Evolutionary conservation across 495 filamentous ascomycete genomes (phyloP), one percentile per base, ranked within the genome.

Genomic region (Glutinoglossum americanum): DNA sequence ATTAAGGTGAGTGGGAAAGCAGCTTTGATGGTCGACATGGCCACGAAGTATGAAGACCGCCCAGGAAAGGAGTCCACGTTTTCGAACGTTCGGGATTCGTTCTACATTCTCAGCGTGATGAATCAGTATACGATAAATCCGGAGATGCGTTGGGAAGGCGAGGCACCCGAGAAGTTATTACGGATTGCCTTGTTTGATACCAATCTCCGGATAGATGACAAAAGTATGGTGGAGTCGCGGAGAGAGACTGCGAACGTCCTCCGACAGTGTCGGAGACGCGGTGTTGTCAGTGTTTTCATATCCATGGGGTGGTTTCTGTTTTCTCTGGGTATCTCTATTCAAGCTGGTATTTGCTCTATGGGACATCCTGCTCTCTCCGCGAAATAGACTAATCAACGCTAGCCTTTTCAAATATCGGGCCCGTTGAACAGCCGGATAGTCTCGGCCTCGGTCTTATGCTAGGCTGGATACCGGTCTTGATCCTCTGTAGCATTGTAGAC

Each of bases 401-500:
- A 21, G 25, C 68, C 74, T 0, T 77, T 77, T 62, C 64, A 9
- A 55, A 63, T 8, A 33, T 74, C 1, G 74, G 71, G 0, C 59
- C 62, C 64, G 7, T 33, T 9, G 30, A 33, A 33, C 69, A 65
- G 1, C 69, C 74, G 1, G 74, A 77, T 45, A 61, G 70, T 47
- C 66, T 77, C 0, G 74, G 71, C 0, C 60, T 77, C 1, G 75
- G 74, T 2, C 56, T 74, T 1, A 54, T 77, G 8, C 60, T 77
- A 21, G 62, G 65, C 3, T 77, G 73, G 75, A 55, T 77, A 6
- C 75, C 75, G 11, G 59, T 76, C n/a, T 57, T 78, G 15, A 65
- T 75, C 21, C 57, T 74, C 2, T 67, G 67, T 49, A 64, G 62
- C 10, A 75, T 78, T 37, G 64, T 74, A 3, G 74, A 77, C 61